A percentile compares a stretch with the other conserved stretches of the same genome.
Evolutionary conservation across 495 filamentous ascomycete species (phyloP).

Genomic region (Aspergillus diversus): DNA sequence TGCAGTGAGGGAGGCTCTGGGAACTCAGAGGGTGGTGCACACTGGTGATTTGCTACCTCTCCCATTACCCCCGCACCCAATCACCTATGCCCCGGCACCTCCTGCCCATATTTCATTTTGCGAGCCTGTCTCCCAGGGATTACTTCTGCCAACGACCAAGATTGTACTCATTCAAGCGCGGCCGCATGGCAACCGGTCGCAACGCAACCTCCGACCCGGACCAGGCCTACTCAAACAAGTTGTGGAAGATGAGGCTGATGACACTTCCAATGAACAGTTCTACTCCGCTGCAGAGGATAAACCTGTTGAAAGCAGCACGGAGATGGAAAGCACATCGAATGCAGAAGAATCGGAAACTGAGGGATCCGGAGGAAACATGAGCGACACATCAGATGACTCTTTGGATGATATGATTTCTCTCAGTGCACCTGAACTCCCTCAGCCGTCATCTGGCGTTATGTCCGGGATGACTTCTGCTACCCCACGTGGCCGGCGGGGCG

Average conservation of each 20-base stretch:
- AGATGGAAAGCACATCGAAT: constrained; percentile 56
- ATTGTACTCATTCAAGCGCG: constrained; percentile 72
- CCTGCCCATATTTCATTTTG: constrained; percentile 67
- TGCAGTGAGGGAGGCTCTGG: constrained; percentile 76
- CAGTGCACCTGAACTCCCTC: constrained; percentile 72
- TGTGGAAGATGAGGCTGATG: constrained; percentile 71
- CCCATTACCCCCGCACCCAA: constrained; percentile 81
- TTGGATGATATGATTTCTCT: constrained; percentile 84
- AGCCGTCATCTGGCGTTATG: constrained; percentile 66
- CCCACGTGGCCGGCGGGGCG: constrained; percentile 63
- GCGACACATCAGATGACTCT: constrained; percentile 75
- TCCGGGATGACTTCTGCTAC: constrained; percentile 74
- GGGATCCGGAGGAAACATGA: constrained; percentile 53
- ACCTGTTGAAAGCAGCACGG: constrained; percentile 57
- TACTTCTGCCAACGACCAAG: constrained; percentile 70
- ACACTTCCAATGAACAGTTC: constrained; percentile 85
- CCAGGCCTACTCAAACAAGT: constrained; percentile 58
- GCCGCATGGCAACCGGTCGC: constrained; percentile 37
- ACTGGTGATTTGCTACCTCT: constrained; percentile 82
- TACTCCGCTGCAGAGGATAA: constrained; percentile 84
- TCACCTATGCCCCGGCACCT: constrained; percentile 82
- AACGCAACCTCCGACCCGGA: constrained; percentile 33
- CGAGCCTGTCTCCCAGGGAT: constrained; percentile 81
- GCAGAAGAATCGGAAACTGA: constrained; percentile 59
- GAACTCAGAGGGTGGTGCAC: constrained; percentile 74